A percentile compares a stretch with the other conserved stretches of the same genome.
Evolutionary conservation across 768 basidiomycete genomes (phyloP).

Genomic region (Sporobolomyces roseus): DNA sequence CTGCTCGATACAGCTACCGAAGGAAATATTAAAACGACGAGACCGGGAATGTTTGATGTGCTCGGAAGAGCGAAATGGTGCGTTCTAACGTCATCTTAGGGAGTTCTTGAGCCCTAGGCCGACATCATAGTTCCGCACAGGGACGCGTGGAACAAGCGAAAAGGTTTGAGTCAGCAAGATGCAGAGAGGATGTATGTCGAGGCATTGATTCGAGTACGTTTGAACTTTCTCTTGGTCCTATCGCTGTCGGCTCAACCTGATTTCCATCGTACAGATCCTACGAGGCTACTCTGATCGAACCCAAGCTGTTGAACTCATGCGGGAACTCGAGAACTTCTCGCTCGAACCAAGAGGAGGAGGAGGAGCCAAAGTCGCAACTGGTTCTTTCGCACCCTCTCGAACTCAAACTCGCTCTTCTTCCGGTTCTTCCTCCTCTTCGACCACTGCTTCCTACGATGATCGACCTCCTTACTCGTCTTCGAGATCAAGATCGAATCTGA

Average conservation of each 20-base stretch:
- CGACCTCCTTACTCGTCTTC: slow-evolving; percentile 16
- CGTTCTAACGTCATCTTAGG: slow-evolving; percentile 40
- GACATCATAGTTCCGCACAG: too few species aligned
- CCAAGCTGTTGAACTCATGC: slow-evolving; percentile 29
- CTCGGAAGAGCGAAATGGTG: slow-evolving; percentile 90
- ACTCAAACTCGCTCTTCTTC: slow-evolving; percentile 1
- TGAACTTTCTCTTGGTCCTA: not conserved
- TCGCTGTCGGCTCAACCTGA: not conserved
- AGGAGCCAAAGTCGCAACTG: not conserved
- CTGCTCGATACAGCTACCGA: slow-evolving; percentile 63
- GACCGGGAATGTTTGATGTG: slow-evolving; percentile 87
- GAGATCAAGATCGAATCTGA: not conserved
- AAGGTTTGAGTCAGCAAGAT: slow-evolving; percentile 68
- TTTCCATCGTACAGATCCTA: slow-evolving; percentile 21
- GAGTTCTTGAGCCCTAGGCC: too few species aligned
- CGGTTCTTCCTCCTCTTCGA: not conserved
- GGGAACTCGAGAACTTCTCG: slow-evolving; percentile 33
- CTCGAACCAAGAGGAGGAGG: not conserved
- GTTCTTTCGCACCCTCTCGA: not conserved
- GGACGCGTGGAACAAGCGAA: slow-evolving; percentile 95
- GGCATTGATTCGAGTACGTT: slow-evolving; percentile 69
- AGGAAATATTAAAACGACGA: slow-evolving; percentile 72
- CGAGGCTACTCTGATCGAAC: slow-evolving; percentile 31
- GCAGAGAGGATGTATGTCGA: slow-evolving; percentile 89
- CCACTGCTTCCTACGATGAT: slow-evolving; percentile 14